A percentile compares a stretch with the other conserved stretches of the same genome.
These are phyloP conservation scores for Mrakia gelida DNA, from an alignment of 768 basidiomycete species.

Conservation along the genomic window DNA sequence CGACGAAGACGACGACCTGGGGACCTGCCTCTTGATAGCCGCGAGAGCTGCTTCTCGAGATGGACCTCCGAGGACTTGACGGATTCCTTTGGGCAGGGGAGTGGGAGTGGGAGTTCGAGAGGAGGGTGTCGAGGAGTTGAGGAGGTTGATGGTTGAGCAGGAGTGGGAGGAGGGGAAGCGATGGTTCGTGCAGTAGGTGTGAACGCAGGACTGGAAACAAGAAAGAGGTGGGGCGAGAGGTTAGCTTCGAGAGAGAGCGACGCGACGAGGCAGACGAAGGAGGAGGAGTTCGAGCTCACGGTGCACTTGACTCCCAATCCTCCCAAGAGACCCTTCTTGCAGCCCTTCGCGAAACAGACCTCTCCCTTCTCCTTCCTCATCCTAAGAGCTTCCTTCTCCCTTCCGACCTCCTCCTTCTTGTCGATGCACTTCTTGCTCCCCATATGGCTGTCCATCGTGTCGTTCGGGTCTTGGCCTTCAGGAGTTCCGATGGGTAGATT, in stretches of 20 bases:
- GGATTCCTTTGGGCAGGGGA: constrained; percentile 9
- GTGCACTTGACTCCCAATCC: constrained; percentile 53
- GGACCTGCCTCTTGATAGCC: constrained; percentile 35
- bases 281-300: constrained; percentile 50
- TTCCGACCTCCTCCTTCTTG: constrained; percentile 53
- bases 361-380: constrained; percentile 50
- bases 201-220: constrained; percentile 57
- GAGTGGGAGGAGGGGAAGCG: constrained; percentile 71
- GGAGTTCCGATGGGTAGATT: constrained; percentile 67
- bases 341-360: constrained; percentile 61
- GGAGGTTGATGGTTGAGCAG: constrained; percentile 27
- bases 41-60: constrained; percentile 19
- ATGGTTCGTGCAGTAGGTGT: constrained; percentile 71
- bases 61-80: constrained; percentile 26
- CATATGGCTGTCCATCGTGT: constrained; percentile 74
- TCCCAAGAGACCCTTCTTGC: constrained; percentile 14
- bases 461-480: constrained; percentile 74
- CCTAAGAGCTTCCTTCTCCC: constrained; percentile 58
- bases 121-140: constrained; percentile 33
- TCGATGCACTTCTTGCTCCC: constrained; percentile 61
- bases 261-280: background rate
- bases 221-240: background rate
- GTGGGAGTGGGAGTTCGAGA: constrained; percentile 25
- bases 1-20: constrained; percentile 47
- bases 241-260: background rate